phyloP scores from a whole-genome alignment of 495 filamentous ascomycete species.

The Aspergillus hancockii region DNA sequence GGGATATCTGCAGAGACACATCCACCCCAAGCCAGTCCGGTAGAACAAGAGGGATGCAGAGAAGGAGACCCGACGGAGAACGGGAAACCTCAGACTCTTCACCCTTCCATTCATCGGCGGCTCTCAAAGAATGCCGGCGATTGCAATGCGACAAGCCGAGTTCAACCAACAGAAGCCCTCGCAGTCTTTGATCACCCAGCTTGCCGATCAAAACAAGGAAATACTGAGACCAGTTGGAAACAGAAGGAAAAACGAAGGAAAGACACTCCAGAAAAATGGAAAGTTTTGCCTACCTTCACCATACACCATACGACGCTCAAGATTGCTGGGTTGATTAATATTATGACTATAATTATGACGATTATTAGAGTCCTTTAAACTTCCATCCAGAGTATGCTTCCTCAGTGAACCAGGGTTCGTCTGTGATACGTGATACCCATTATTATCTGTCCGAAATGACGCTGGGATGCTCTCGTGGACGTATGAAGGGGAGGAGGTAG shows the following conservation, averaged over 20 bases:
- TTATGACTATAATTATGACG: slow-evolving; percentile 22
- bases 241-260: not conserved
- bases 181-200: not conserved
- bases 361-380: slow-evolving; percentile 24
- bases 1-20: slow-evolving; percentile 8
- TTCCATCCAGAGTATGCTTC: slow-evolving; percentile 21
- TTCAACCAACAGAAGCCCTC: not conserved
- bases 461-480: slow-evolving; percentile 21
- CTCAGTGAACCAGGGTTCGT: slow-evolving; percentile 24
- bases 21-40: not conserved
- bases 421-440: slow-evolving; percentile 22
- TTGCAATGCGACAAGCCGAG: not conserved
- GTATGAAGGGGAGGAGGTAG: slow-evolving; percentile 19
- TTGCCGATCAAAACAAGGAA: not conserved
- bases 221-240: not conserved
- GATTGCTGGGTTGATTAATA: slow-evolving; percentile 23
- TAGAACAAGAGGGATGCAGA: slow-evolving; percentile 2
- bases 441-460: slow-evolving; percentile 23
- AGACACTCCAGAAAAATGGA: slow-evolving; percentile 3
- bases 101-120: not conserved
- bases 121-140: not conserved
- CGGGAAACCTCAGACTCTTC: not conserved
- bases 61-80: not conserved
- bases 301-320: slow-evolving; percentile 20
- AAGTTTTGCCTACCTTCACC: slow-evolving; percentile 33